Base-by-base conservation (phyloP, 208 protist genomes). In the Polymyxa betae region DNA sequence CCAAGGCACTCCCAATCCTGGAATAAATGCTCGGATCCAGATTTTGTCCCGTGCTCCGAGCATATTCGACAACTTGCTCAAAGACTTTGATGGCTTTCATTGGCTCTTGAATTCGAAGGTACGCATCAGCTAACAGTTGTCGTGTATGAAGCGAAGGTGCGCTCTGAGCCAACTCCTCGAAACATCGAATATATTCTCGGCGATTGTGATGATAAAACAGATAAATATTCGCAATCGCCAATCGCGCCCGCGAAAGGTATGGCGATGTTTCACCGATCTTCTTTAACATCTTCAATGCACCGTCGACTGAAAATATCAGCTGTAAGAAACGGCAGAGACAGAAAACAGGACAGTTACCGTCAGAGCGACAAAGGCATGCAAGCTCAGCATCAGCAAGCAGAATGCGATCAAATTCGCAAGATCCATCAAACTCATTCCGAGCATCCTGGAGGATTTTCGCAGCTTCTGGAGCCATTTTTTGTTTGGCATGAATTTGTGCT, bases 251-350 rank as follows among this genome's bases (percentile, higher is more conserved):
- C 72, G 72, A 82, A 5, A 82, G 5, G 72, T 82, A 82, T 12
- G 72, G 72, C n/a, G 72, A 82, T 20, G n/a, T 35, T 35, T 5
- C n/a, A 5, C 12, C 16, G 16, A 82, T n/a, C 72, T 82, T 82
- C 72, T 43, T 5, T n/a, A 82, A n/a, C 72, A 82, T 82, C n/a
- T n/a, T 82, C n/a, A 82, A 82, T 38, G 72, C 72, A n/a, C 35
- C 72, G 16, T 82, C 72, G 16, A 35, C 72, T 82, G 40, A 35
- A 35, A 35, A 82, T 24, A 24, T 29, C 5, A 82, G 5, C n/a
- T 5, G 12, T 45, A 43, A 82, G n/a, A 35, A 82, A 82, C 10
- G 72, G 72, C 72, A 5, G 35, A 35, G 5, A 82, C n/a, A 40
- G 40, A 5, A 82, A 35, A 66, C 54, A 66, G 29, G 29, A 16